Evolutionary conservation across 2,329 filamentous ascomycete genomes (phyloP).

Genomic region (Neoarthrinium moseri): DNA sequence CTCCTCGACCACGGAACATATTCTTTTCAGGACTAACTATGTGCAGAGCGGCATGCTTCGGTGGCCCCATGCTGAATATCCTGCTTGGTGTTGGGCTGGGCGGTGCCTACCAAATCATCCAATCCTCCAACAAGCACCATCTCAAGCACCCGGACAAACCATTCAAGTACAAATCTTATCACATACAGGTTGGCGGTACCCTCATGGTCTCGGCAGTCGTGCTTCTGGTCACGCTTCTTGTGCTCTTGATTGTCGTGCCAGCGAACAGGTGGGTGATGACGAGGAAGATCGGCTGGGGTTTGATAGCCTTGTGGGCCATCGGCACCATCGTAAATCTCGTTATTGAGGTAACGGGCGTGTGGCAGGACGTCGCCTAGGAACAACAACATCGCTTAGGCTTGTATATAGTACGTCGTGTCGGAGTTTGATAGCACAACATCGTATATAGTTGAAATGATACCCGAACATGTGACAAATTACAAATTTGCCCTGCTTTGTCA

Average conservation of each 20-base stretch:
- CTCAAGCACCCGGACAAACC: constrained; percentile 65
- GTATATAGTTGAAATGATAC: too few species aligned
- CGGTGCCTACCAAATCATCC: constrained; percentile 83
- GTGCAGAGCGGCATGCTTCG: constrained; percentile 80
- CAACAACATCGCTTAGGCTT: too few species aligned
- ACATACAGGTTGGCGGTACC: constrained; percentile 80
- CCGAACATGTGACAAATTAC: too few species aligned
- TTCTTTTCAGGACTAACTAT: constrained; percentile 18
- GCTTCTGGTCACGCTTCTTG: constrained; percentile 74
- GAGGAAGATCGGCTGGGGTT: constrained; percentile 73
- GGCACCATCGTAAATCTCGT: constrained; percentile 81
- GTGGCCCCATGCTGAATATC: constrained; percentile 98
- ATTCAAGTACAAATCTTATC: constrained; percentile 72
- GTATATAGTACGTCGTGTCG: too few species aligned
- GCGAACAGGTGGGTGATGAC: constrained; percentile 85
- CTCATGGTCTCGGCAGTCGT: constrained; percentile 84
- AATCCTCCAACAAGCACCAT: constrained; percentile 63
- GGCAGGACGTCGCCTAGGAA: too few species aligned
- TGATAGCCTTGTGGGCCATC: constrained; percentile 78
- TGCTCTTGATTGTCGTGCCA: constrained; percentile 78
- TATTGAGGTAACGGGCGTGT: constrained; percentile 73
- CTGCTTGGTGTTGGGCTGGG: constrained; percentile 90
- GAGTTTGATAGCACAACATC: too few species aligned
- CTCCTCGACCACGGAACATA: background rate
- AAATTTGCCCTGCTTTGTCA: too few species aligned